phyloP scores from a whole-genome alignment of 73 alveolate species.

The Paramecium caudatum region DNA sequence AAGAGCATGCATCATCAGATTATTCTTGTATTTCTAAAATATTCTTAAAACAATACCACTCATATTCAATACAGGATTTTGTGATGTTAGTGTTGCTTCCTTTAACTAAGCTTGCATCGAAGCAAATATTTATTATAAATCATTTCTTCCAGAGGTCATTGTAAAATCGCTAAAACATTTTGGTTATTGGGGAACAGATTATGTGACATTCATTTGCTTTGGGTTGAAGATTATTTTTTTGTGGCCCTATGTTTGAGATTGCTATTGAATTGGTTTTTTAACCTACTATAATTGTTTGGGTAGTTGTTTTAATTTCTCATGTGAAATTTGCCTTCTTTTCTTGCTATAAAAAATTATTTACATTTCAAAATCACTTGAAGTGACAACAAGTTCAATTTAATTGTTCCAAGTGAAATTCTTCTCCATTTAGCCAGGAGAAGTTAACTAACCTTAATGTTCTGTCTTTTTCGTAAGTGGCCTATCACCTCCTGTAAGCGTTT shows the following conservation, averaged over 20 bases:
- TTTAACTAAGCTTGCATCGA: not conserved
- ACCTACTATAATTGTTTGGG: not conserved
- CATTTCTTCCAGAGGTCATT: not conserved
- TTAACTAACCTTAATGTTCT: not conserved
- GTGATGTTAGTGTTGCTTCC: not conserved
- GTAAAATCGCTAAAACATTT: constrained; percentile 29
- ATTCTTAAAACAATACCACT: not conserved
- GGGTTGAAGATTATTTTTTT: not conserved
- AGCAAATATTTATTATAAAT: not conserved
- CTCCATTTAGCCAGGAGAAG: not conserved
- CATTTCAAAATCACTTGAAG: not conserved
- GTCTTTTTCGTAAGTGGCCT: not conserved
- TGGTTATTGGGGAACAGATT: not conserved
- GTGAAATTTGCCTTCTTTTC: constrained; percentile 24
- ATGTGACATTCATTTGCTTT: not conserved
- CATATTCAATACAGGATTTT: not conserved
- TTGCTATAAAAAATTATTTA: constrained; percentile 4
- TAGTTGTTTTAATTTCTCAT: not conserved
- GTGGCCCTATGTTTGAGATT: not conserved
- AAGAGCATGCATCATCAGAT: constrained; percentile 38
- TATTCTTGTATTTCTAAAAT: constrained; percentile 9
- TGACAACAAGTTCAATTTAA: not conserved
- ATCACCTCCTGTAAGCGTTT: not conserved
- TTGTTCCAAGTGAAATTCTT: constrained; percentile 16
- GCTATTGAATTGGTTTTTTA: not conserved